These are phyloP conservation scores for Penicillium freii DNA, from an alignment of 2,329 filamentous ascomycete species.

Conservation along the genomic window DNA sequence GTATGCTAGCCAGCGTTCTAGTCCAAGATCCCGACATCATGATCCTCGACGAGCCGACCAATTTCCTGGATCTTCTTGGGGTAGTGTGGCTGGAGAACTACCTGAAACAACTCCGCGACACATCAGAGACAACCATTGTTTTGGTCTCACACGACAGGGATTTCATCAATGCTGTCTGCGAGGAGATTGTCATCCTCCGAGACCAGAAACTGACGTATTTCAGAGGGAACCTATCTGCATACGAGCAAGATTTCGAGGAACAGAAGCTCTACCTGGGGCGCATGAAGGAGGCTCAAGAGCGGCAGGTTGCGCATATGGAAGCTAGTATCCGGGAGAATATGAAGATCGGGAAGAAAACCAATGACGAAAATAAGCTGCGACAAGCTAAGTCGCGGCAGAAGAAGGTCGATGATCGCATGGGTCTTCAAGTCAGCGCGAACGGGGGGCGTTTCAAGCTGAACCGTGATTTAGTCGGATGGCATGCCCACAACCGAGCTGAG, in stretches of 20 bases:
- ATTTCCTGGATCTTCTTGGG: conserved; percentile 77
- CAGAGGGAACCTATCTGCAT: conserved; percentile 69
- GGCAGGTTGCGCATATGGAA: conserved; percentile 76
- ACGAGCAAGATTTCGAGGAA: conserved; percentile 64
- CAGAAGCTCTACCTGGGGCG: conserved; percentile 66
- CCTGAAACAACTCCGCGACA: conserved; percentile 57
- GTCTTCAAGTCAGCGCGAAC: conserved; percentile 67
- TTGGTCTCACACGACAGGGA: conserved; percentile 82
- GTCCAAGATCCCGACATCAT: conserved; percentile 73
- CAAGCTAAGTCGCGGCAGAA: conserved; percentile 82
- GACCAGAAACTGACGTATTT: conserved; percentile 72
- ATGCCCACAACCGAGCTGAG: conserved; percentile 59
- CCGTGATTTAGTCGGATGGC: conserved; percentile 65
- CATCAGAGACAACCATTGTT: conserved; percentile 62
- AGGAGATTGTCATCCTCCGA: conserved; percentile 72
- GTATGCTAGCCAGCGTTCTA: conserved; percentile 62
- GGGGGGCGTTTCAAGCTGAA: conserved; percentile 80
- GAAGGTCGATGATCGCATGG: conserved; percentile 78
- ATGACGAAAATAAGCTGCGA: conserved; percentile 82
- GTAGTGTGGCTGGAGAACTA: conserved; percentile 83
- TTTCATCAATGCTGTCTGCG: conserved; percentile 72
- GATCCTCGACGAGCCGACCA: conserved; percentile 83
- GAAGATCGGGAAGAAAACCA: conserved; percentile 70
- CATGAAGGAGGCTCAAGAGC: conserved; percentile 80
- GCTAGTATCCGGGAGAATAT: conserved; percentile 73